A percentile compares a stretch with the other conserved stretches of the same genome.
Conservation (phyloP, 805 yeast species). For the Ogataea salicorniae region DNA sequence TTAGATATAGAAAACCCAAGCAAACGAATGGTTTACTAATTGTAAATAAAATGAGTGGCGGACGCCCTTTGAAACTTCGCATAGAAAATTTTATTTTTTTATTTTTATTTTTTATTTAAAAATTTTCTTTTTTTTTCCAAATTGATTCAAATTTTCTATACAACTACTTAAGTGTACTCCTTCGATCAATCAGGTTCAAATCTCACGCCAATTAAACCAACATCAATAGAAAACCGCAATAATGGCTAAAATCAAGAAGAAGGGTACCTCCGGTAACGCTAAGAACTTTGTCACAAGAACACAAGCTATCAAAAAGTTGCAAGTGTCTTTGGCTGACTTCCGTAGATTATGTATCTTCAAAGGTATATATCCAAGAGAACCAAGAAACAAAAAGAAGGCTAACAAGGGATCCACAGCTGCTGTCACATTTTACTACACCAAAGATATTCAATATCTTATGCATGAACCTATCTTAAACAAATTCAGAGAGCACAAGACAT, state of each 20-base stretch:
- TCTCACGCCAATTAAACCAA: background rate
- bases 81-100: background rate
- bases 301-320: conserved; percentile 87
- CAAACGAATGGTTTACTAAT: too few species aligned
- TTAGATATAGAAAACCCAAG: too few species aligned
- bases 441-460: conserved; percentile 89
- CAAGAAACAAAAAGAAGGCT: conserved; percentile 92
- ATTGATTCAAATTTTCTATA: background rate
- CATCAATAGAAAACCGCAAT: background rate
- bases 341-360: conserved; percentile 95
- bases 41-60: too few species aligned
- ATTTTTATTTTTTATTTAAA: conserved; percentile 4
- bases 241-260: conserved; percentile 73
- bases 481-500: conserved; percentile 93
- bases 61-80: too few species aligned
- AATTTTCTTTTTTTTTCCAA: conserved; percentile 13
- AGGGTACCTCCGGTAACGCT: conserved; percentile 82
- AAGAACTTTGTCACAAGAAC: conserved; percentile 90
- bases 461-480: conserved; percentile 91
- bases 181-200: background rate
- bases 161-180: background rate
- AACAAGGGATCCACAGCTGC: conserved; percentile 98
- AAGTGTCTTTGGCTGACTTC: conserved; percentile 93
- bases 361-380: conserved; percentile 97
- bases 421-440: conserved; percentile 86